phyloP scores from a whole-genome alignment of 768 basidiomycete species.

The Suillus plorans region DNA sequence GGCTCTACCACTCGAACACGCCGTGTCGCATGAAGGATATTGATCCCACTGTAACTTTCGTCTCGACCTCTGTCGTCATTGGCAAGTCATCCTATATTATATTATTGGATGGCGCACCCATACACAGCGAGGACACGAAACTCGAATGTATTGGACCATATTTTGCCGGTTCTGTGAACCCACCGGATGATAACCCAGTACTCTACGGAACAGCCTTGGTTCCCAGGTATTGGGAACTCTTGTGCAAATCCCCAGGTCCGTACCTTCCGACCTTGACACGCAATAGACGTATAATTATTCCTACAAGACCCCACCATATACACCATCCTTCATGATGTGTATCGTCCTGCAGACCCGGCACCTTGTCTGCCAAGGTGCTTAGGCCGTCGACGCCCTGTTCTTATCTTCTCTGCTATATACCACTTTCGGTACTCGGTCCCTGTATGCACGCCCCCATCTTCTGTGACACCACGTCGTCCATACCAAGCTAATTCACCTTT shows the following conservation, averaged over 20 bases:
- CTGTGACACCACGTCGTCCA: conserved; percentile 12
- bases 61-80: conserved; percentile 44
- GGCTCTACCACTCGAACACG: conserved; percentile 16
- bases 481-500: not conserved
- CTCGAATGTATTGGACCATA: conserved; percentile 36
- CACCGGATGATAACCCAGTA: conserved; percentile 30
- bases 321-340: conserved; percentile 65
- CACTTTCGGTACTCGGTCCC: conserved; percentile 46
- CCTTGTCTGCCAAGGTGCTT: conserved; percentile 18
- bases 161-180: conserved; percentile 18
- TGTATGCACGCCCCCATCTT: conserved; percentile 13
- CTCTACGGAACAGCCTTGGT: conserved; percentile 63
- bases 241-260: conserved; percentile 54
- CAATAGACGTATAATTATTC: conserved; percentile 17
- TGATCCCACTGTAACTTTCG: conserved; percentile 66
- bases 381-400: conserved; percentile 24
- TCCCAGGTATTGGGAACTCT: conserved; percentile 65
- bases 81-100: conserved; percentile 60
- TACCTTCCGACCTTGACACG: not conserved
- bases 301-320: conserved; percentile 63
- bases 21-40: conserved; percentile 58
- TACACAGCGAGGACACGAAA: conserved; percentile 51
- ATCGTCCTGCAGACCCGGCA: conserved; percentile 26
- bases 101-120: conserved; percentile 43
- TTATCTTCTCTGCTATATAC: conserved; percentile 59